Evolutionary conservation across 2,329 filamentous ascomycete species (phyloP).

Genomic region (Neofusicoccum sp.): DNA sequence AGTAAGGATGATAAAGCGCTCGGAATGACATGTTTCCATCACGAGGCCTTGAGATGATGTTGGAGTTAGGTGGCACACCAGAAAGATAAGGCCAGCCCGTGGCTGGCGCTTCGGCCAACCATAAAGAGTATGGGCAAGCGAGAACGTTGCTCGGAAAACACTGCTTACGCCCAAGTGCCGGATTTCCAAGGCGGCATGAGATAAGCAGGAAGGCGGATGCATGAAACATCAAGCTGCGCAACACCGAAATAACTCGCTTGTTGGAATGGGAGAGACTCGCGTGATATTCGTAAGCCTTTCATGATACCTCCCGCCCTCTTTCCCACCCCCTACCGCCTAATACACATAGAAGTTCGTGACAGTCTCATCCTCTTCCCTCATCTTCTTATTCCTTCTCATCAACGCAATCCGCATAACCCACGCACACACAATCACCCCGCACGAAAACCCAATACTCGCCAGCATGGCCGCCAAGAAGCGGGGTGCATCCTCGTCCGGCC

Average conservation of each 20-base stretch:
- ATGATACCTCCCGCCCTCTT: background rate
- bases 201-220: no score
- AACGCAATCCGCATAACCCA: slow-evolving; percentile 34
- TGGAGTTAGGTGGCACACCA: background rate
- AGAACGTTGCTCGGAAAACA: background rate
- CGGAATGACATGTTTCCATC: no score
- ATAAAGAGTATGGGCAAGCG: background rate
- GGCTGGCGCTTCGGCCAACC: background rate
- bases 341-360: slow-evolving; percentile 1
- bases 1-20: background rate
- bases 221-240: no score
- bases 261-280: no score
- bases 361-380: slow-evolving; percentile 22
- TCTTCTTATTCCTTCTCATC: slow-evolving; percentile 31
- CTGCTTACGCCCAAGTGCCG: background rate
- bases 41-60: no score
- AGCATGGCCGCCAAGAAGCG: slow-evolving; percentile 31
- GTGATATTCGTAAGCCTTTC: no score
- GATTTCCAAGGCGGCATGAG: background rate
- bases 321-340: background rate
- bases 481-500: slow-evolving; percentile 32
- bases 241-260: no score
- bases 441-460: slow-evolving; percentile 32
- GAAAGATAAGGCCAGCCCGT: background rate
- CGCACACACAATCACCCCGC: slow-evolving; percentile 29